Base-by-base conservation (phyloP, 495 filamentous ascomycete species). In the Xylaria palmicola region DNA sequence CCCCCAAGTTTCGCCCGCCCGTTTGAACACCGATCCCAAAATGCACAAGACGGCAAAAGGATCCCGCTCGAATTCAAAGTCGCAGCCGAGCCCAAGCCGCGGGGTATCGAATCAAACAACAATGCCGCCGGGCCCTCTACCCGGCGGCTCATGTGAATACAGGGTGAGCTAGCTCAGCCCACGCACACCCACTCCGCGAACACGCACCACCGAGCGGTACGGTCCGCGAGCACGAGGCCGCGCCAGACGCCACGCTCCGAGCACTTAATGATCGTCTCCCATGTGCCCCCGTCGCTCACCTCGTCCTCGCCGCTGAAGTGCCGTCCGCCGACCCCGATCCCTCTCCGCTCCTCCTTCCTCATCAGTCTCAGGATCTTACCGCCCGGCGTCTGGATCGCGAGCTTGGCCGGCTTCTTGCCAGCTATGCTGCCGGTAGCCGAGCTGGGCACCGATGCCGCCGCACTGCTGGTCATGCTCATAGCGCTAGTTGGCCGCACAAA, bases 201-300 rank as follows among this genome's bases (percentile, higher is more conserved):
- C 22, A 99, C 94, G 75, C 95, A 98, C 94, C 94, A 99, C 62
- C 94, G 81, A 8, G 93, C 95, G 62, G 90, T 97, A 55, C 94
- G 83, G 79, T 99, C 94, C 12, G 94, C 94, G 19, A 99, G 81
- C 62, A 99, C 94, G 54, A 99, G 75, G 0, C 91, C 95, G 60
- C 94, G 85, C 94, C 94, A 98, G 26, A 88, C 83, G 0, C 94
- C 94, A 27, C 87, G 81, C 70, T 98, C 94, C 0, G 90, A 91
- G 73, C 93, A 92, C 79, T 98, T 98, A 73, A 92, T 96, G 44
- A 98, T 94, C 6, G 93, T 98, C 76, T 98, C 94, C 95, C 95
- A 98, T 0, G 88, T 83, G 45, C 89, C 90, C 13, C 91, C 90
- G 55, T 93, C 90, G 5, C 86, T 87, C 0, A 72, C 75, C 13